Base-by-base conservation (phyloP, 2,329 filamentous ascomycete genomes). In the Blumeria hordei region DNA sequence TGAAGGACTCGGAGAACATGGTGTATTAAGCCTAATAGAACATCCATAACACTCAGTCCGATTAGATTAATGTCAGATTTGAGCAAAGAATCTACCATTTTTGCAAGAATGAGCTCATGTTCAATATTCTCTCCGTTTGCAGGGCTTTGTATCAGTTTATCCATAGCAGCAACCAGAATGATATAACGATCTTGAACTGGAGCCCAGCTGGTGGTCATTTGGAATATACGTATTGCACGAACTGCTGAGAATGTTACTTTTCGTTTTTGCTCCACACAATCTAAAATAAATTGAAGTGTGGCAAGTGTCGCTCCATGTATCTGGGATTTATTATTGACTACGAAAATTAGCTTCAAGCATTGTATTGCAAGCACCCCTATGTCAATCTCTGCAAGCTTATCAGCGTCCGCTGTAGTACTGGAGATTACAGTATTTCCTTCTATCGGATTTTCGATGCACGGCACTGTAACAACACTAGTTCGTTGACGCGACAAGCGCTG, bases 131-230 rank as follows among this genome's bases (percentile, higher is more conserved):
- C 78, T 62, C 88, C 84, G 6, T 74, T 74, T 37, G 88, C 73
- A 0, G 80, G 78, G 47, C 77, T 79, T 56, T 76, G 74, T 3
- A 85, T 71, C 53, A 96, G 70, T 3, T 76, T 77, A 61, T 95
- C 88, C 69, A 93, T 80, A 2, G 83, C 75, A 0, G 85, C 83
- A 49, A 94, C 76, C 50, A 95, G 73, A 56, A 96, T 92, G 41
- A 90, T 79, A 69, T 94, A 96, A 55, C 92, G 83, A 64, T 94
- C 87, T 66, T 96, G 90, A 1, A 96, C 88, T 0, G 92, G 88
- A 0, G 88, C 83, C 88, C 88, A 96, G 57, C 80, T 78, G 14
- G 87, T 81, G 54, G 90, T 75, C 58, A 88, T 75, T 62, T 83
- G 78, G 65, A 93, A 86, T 53, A 96, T 73, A 56, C 80, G 82